Percentiles rank a stretch among this genome's conserved stretches.
These are phyloP conservation scores for Neonectria faginata DNA, from an alignment of 2,329 filamentous ascomycete species.

Conservation along the genomic window DNA sequence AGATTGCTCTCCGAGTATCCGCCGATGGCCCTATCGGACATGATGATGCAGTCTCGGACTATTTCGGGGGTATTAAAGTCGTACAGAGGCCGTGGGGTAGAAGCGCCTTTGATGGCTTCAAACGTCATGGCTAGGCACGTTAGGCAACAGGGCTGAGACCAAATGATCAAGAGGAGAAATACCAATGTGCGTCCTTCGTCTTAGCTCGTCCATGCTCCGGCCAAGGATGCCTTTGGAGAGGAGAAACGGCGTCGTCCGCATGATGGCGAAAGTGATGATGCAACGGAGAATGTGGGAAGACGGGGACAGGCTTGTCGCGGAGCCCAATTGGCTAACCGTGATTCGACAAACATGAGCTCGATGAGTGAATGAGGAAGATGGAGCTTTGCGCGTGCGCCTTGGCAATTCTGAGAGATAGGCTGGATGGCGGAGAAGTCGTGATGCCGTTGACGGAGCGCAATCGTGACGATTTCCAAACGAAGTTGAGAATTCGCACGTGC, in stretches of 20 bases:
- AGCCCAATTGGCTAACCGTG: conserved; percentile 48
- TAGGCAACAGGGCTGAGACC: neutral
- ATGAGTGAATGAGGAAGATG: neutral
- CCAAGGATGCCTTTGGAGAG: conserved; percentile 66
- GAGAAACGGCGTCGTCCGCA: conserved; percentile 60
- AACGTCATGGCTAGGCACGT: conserved; percentile 70
- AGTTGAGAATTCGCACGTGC: conserved; percentile 27
- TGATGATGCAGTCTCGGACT: conserved; percentile 73
- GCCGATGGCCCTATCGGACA: conserved; percentile 88
- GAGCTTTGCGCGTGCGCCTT: conserved; percentile 1
- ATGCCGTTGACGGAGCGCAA: conserved; percentile 15
- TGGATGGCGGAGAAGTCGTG: conserved; percentile 12
- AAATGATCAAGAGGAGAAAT: conserved; percentile 3
- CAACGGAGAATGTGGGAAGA: conserved; percentile 7
- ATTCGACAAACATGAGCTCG: conserved; percentile 39
- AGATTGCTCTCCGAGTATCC: conserved; percentile 83
- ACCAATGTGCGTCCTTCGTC: conserved; percentile 68
- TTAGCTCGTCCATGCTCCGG: conserved; percentile 71
- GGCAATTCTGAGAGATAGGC: neutral
- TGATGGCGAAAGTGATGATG: conserved; percentile 45
- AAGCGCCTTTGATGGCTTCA: conserved; percentile 75
- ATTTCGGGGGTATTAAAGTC: conserved; percentile 67
- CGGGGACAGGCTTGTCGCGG: conserved; percentile 12
- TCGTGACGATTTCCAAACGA: conserved; percentile 10
- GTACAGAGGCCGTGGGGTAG: conserved; percentile 72